These are phyloP conservation scores for Raphanus hybrid DNA, from an alignment of 441 rosid genomes.

Conservation along the genomic window DNA sequence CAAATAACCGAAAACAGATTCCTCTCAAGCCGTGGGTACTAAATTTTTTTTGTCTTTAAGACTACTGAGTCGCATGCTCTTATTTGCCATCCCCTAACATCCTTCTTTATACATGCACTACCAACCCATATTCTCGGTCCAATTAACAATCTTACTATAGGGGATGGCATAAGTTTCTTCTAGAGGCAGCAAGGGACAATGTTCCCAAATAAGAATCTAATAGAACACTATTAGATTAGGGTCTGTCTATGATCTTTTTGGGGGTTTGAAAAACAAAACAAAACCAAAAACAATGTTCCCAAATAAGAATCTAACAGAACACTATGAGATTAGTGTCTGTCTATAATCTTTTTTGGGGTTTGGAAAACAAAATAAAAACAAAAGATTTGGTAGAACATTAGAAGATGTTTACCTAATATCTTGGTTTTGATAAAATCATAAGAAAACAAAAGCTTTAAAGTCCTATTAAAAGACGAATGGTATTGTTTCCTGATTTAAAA, in stretches of 20 bases:
- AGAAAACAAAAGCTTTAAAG: neutral
- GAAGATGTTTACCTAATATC: neutral
- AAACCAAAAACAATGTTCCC: neutral
- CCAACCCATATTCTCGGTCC: neutral
- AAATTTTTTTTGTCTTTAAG: neutral
- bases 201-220: conserved; percentile 1
- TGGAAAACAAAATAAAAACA: neutral
- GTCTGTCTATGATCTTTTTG: neutral
- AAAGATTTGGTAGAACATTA: too few relatives aligned
- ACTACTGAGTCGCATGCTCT: neutral
- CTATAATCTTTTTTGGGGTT: neutral
- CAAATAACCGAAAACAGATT: neutral
- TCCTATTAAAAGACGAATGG: neutral
- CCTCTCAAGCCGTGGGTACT: neutral
- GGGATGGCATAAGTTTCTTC: neutral
- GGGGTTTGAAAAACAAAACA: neutral
- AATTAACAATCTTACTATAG: neutral
- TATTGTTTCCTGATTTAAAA: neutral
- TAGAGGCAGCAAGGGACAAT: neutral
- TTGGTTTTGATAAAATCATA: neutral
- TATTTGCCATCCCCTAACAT: neutral
- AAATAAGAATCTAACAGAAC: neutral
- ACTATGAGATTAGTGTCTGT: neutral
- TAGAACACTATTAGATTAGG: neutral
- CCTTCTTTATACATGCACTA: conserved; percentile 2